Conservation (phyloP, 2,329 filamentous ascomycete species). For the Pseudohalonectria lignicola region DNA sequence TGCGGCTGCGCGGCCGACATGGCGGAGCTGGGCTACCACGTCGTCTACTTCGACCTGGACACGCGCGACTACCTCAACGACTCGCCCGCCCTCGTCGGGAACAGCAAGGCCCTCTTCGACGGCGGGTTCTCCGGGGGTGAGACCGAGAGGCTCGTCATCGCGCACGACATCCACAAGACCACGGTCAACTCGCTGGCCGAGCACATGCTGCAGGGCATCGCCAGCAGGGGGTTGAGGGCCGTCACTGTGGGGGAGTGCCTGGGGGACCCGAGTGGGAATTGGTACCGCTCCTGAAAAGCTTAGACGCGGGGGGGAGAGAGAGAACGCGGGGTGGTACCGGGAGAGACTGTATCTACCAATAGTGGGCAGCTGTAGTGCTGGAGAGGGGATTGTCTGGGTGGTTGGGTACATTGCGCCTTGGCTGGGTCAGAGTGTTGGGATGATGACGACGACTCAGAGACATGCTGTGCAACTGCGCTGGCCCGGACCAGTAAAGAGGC, state of each 20-base stretch:
- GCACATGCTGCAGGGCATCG: constrained; percentile 28
- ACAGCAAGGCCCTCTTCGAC: constrained; percentile 6
- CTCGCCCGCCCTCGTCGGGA: constrained; percentile 16
- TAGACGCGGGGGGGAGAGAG: no score
- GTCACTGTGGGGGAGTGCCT: constrained; percentile 37
- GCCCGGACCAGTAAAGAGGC: no score
- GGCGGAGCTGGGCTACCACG: constrained; percentile 20
- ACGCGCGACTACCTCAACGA: constrained; percentile 13
- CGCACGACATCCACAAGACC: constrained; percentile 33
- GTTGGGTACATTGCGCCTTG: no score
- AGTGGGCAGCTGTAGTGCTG: no score
- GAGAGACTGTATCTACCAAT: no score
- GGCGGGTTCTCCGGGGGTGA: neutral
- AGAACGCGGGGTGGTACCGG: no score
- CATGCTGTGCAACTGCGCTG: no score
- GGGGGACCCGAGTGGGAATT: constrained; percentile 29
- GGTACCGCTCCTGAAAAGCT: constrained; percentile 35
- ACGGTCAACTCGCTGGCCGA: constrained; percentile 30
- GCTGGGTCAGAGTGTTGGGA: no score
- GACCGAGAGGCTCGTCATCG: constrained; percentile 5
- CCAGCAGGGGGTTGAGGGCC: constrained; percentile 25
- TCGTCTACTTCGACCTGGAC: constrained; percentile 19
- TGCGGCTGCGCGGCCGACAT: constrained; percentile 16
- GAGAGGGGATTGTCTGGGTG: no score
- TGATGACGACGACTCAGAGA: no score